Conservation (phyloP, 2,329 filamentous ascomycete genomes). For the Calonectria montana region DNA sequence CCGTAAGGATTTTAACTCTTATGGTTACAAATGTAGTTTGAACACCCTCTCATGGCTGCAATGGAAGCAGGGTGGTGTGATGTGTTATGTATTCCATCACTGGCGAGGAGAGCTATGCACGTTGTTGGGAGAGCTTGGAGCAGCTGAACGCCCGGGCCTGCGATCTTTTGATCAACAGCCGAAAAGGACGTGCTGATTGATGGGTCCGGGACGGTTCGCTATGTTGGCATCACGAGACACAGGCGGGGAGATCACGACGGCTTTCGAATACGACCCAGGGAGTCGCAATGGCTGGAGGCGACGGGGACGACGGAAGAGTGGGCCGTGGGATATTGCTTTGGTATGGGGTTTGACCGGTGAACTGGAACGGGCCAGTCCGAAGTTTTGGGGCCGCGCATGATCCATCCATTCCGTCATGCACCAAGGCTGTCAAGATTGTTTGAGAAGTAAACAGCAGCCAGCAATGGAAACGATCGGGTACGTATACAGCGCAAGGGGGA, state of each 20-base stretch:
- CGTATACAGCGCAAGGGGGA: slow-evolving; percentile 24
- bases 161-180: background rate
- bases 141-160: slow-evolving; percentile 9
- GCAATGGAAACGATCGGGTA: slow-evolving; percentile 27
- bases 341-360: slow-evolving; percentile 11
- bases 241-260: background rate
- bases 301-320: background rate
- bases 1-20: no score
- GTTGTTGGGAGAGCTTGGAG: slow-evolving; percentile 11
- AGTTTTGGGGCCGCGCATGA: background rate
- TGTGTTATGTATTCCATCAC: no score
- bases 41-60: no score
- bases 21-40: no score
- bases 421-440: slow-evolving; percentile 14
- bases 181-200: background rate
- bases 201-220: background rate
- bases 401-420: slow-evolving; percentile 2
- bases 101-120: background rate
- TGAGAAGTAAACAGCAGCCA: slow-evolving; percentile 13
- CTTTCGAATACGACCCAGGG: background rate
- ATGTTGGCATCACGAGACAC: background rate
- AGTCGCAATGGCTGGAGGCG: background rate
- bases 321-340: slow-evolving; percentile 10
- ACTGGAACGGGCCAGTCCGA: slow-evolving; percentile 9
- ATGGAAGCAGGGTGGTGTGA: no score